Percentiles rank a stretch among this genome's conserved stretches.
Conservation (phyloP, 768 basidiomycete species). For the Pilatotrama ljubarskyi region DNA sequence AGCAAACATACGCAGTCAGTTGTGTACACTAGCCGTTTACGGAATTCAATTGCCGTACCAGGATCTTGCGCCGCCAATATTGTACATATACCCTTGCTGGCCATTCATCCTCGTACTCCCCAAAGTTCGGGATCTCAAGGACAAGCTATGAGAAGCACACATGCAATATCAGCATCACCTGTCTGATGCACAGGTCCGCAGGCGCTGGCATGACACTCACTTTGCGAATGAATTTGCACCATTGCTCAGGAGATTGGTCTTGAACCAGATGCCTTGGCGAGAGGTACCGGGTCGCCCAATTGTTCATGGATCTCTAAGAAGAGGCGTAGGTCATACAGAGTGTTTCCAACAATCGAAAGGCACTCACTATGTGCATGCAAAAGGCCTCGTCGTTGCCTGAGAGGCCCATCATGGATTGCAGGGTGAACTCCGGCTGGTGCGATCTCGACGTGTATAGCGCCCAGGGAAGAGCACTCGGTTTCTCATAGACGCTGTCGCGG, state of each 20-base stretch:
- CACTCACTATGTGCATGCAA: background rate
- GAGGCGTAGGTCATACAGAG: too few species aligned
- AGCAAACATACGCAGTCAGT: too few species aligned
- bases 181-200: too few species aligned
- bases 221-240: background rate
- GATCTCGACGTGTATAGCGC: background rate
- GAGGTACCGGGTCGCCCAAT: too few species aligned
- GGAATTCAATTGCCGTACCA: too few species aligned
- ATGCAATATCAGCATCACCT: too few species aligned
- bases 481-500: background rate
- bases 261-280: too few species aligned
- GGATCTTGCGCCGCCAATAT: background rate
- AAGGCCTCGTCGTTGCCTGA: background rate
- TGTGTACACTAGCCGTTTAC: too few species aligned
- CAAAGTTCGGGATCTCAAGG: background rate
- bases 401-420: constrained; percentile 1
- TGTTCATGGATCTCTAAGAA: too few species aligned
- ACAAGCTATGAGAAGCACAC: too few species aligned
- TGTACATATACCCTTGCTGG: background rate
- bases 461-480: background rate
- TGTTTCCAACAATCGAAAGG: background rate
- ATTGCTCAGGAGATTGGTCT: background rate
- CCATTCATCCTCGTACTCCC: background rate
- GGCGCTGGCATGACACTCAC: background rate
- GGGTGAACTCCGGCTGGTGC: background rate